A percentile compares a stretch with the other conserved stretches of the same genome.
phyloP scores from a whole-genome alignment of 768 basidiomycete genomes.

The Suillus decipiens region DNA sequence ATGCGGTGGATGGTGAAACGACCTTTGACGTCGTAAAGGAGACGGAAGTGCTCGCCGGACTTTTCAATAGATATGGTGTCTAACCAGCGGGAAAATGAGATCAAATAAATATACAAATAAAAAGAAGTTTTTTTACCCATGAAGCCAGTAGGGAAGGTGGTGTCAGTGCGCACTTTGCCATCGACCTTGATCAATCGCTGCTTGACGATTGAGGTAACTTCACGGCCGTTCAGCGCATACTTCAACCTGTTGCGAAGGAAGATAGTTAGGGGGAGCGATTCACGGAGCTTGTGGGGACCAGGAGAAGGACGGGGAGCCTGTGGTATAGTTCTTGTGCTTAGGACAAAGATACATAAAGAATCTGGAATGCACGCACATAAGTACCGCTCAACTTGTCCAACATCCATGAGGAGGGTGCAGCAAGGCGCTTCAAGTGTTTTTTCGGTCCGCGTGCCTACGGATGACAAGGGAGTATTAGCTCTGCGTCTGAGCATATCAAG shows the following conservation, averaged over 20 bases:
- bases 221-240: slow-evolving; percentile 96
- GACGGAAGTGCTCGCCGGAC: slow-evolving; percentile 98
- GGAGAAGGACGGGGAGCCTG: slow-evolving; percentile 96
- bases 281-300: slow-evolving; percentile 98
- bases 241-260: slow-evolving; percentile 99
- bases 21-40: slow-evolving; percentile 99
- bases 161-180: slow-evolving; percentile 96
- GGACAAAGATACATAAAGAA: not conserved
- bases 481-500: slow-evolving; percentile 7
- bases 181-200: slow-evolving; percentile 99
- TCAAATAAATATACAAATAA: not conserved
- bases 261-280: slow-evolving; percentile 94
- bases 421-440: slow-evolving; percentile 98
- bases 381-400: slow-evolving; percentile 97
- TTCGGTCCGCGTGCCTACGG: slow-evolving; percentile 93
- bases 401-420: slow-evolving; percentile 99
- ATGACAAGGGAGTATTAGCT: slow-evolving; percentile 22
- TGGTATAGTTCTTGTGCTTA: not conserved
- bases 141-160: slow-evolving; percentile 96
- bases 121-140: slow-evolving; percentile 64
- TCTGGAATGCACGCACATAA: slow-evolving; percentile 60
- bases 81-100: slow-evolving; percentile 30
- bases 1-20: slow-evolving; percentile 99
- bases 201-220: slow-evolving; percentile 93
- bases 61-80: slow-evolving; percentile 98